These are phyloP conservation scores for Pseudogymnoascus sp. DNA, from an alignment of 2,329 filamentous ascomycete genomes.

Conservation along the genomic window DNA sequence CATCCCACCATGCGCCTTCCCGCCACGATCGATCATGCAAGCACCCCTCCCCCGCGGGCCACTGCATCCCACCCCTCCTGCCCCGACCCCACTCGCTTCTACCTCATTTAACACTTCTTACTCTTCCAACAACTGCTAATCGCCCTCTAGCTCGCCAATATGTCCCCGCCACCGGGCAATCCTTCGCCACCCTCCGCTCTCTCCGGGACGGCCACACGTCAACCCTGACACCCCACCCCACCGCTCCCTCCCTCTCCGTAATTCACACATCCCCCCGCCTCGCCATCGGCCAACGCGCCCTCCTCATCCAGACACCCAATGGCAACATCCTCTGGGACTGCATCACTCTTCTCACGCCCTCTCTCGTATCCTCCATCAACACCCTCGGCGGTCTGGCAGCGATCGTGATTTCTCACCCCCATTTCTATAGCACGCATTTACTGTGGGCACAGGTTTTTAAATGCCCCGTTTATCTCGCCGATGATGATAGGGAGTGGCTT, in stretches of 20 bases:
- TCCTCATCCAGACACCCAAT: too few species aligned
- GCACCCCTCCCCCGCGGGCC: not conserved
- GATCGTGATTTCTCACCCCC: slow-evolving; percentile 71
- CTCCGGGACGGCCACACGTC: slow-evolving; percentile 42
- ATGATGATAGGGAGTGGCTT: slow-evolving; percentile 59
- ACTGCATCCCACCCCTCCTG: not conserved
- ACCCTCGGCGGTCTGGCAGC: slow-evolving; percentile 56
- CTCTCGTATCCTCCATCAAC: slow-evolving; percentile 50
- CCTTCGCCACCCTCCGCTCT: slow-evolving; percentile 51
- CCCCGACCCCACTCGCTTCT: not conserved
- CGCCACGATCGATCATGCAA: not conserved
- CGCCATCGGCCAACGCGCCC: too few species aligned
- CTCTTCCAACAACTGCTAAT: not conserved
- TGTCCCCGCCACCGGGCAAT: slow-evolving; percentile 54
- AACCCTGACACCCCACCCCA: slow-evolving; percentile 38
- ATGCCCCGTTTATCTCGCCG: slow-evolving; percentile 61
- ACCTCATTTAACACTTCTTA: not conserved
- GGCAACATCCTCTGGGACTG: slow-evolving; percentile 79
- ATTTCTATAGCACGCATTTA: slow-evolving; percentile 71
- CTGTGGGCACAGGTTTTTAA: slow-evolving; percentile 62
- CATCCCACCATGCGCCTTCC: not conserved
- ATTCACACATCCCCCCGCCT: slow-evolving; percentile 45
- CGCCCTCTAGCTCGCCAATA: slow-evolving; percentile 51
- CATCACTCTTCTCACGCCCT: slow-evolving; percentile 58
- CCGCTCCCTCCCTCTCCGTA: slow-evolving; percentile 37